Base-by-base conservation (phyloP, 2,329 filamentous ascomycete species). In the Xylariaceae sp. region DNA sequence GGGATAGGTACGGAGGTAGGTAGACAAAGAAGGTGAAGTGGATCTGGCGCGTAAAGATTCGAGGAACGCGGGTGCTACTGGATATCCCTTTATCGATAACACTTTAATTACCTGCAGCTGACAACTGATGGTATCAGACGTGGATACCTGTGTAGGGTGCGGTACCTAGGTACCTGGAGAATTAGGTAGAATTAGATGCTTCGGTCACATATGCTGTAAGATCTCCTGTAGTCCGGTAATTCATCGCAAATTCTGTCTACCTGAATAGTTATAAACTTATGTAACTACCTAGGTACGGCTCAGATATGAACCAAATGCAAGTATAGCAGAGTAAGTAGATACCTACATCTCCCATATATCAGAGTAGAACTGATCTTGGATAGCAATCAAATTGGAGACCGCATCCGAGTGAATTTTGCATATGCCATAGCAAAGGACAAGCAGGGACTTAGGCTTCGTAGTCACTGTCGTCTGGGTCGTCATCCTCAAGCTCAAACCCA, bases 1-100 rank as follows among this genome's bases (percentile, higher is more conserved):
- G 9, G 9, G 23, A 26, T n/a, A n/a, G n/a, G n/a, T n/a, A n/a
- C n/a, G n/a, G n/a, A n/a, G n/a, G n/a, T n/a, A n/a, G n/a, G n/a
- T n/a, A n/a, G n/a, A n/a, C n/a, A 26, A 4, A 26, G 23, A 4
- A 26, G 9, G 23, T 46, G 44, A 37, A 37, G 32, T 16, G 46
- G 20, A 20, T 43, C 48, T 48, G 52, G 52, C 54, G 58, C 52
- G 58, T 56, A 40, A 60, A 52, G 51, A 55, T 57, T 61, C 44
- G 41, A 49, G 50, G 52, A 50, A 29, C 21, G 14, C 29, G 23
- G 21, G 18, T 19, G 44, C 21, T 19, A 6, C 44, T 12, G 44
- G n/a, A n/a, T 29, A 10, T n/a, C 44, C 18, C 21, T 29, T 21
- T 55, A 55, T 55, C 53, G 53, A 55, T 55, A 55, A 55, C 26